Percentiles rank a stretch among this genome's conserved stretches.
Evolutionary conservation across 1,284 basidiomycete species (phyloP).

Genomic region (Cutaneotrichosporon curvatum): DNA sequence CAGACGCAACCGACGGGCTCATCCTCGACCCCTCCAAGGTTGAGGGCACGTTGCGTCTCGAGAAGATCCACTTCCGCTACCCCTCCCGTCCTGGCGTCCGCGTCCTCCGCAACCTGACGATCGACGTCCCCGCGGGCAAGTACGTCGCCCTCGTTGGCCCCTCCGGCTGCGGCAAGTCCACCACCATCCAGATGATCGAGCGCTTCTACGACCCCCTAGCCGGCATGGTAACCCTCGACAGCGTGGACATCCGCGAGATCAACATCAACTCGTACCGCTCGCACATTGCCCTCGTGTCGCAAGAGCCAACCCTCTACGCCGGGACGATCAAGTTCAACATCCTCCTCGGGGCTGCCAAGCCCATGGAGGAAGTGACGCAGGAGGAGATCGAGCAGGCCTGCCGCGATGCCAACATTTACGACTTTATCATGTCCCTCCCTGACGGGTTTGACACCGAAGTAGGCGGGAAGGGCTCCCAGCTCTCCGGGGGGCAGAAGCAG

Average conservation of each 20-base stretch:
- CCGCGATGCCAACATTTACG: slow-evolving; percentile 73
- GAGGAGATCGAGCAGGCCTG: slow-evolving; percentile 78
- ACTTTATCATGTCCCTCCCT: slow-evolving; percentile 80
- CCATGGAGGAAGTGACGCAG: slow-evolving; percentile 71
- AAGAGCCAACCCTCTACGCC: slow-evolving; percentile 86
- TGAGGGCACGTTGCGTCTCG: slow-evolving; percentile 65
- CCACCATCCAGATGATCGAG: slow-evolving; percentile 51
- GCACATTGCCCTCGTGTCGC: slow-evolving; percentile 80
- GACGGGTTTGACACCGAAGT: slow-evolving; percentile 87
- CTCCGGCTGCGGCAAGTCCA: slow-evolving; percentile 59
- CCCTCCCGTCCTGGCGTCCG: slow-evolving; percentile 83
- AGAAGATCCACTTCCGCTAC: slow-evolving; percentile 86
- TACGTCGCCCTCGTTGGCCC: slow-evolving; percentile 85
- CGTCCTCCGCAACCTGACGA: slow-evolving; percentile 69
- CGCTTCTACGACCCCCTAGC: slow-evolving; percentile 51
- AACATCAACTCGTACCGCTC: slow-evolving; percentile 79
- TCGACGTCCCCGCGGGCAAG: slow-evolving; percentile 78
- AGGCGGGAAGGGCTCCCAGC: slow-evolving; percentile 86
- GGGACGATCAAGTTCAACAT: slow-evolving; percentile 83
- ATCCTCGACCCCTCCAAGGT: slow-evolving; percentile 50
- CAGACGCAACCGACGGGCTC: slow-evolving; percentile 67
- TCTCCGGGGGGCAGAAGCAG: slow-evolving; percentile 65
- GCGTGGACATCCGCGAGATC: slow-evolving; percentile 65
- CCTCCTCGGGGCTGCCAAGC: slow-evolving; percentile 75
- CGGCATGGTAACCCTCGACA: slow-evolving; percentile 58